Base-by-base conservation (phyloP, 257 asterid genomes). In the Solanum stenotomum region DNA sequence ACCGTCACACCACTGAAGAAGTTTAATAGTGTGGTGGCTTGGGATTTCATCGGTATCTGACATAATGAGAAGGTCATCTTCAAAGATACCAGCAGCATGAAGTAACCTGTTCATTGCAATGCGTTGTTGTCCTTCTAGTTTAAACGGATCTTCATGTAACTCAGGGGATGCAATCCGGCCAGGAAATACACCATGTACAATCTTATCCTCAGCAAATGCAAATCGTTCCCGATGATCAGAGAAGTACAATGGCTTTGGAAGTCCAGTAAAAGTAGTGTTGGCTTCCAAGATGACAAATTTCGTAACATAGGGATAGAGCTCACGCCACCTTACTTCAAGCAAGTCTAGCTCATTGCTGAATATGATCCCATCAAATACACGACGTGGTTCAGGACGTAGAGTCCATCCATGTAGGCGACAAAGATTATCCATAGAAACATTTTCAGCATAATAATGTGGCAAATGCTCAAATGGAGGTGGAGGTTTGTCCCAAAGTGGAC, bases 31-130 rank as follows among this genome's bases (percentile, higher is more conserved):
- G 92, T 95, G 98, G 42, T 94, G 98, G 87, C 98, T 97, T 12
- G 98, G 99, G 87, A 97, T 96, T 91, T 97, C 99, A 59, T 97
- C 99, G 0, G 98, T 93, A 89, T 97, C 98, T 0, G 99, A 93
- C 94, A 95, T 91, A 18, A 97, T 96, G 83, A 97, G 93, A 18
- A 97, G 94, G 91, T 97, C 99, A 1, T 94, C 99, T 0, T 31
- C 4, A 6, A 93, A 88, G 79, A 97, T 95, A 85, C 97, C 98
- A 5, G 98, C 97, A 23, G 29, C 85, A 8, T 78, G 93, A 49
- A 97, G 94, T 86, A 97, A 83, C 25, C 87, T 74, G 10, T 94
- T 97, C 98, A 96, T 97, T 1, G 95, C 93, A 72, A 89, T 79
- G 1, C 99, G 97, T 40, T 97, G 99, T 63, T 94, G 92, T 4